Percentiles rank a stretch among this genome's conserved stretches.
These are phyloP conservation scores for Canariomyces notabilis DNA, from an alignment of 2,329 filamentous ascomycete species.

Conservation along the genomic window DNA sequence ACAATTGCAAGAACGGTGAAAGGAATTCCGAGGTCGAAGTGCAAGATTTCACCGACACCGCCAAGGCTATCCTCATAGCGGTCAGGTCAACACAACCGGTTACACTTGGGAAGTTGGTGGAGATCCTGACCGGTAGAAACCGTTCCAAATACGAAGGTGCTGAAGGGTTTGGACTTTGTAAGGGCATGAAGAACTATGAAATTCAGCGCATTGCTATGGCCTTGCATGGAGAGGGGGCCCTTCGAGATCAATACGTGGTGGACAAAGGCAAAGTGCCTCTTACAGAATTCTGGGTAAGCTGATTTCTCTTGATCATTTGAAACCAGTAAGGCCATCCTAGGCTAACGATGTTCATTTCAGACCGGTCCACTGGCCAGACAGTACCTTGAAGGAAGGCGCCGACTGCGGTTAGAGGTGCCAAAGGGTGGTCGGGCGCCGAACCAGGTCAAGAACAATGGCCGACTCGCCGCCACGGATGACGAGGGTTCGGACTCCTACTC, in stretches of 20 bases:
- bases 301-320: conserved; percentile 16
- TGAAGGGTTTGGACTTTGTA: conserved; percentile 63
- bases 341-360: conserved; percentile 18
- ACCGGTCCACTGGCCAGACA: conserved; percentile 37
- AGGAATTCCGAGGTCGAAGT: conserved; percentile 53
- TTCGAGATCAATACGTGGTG: conserved; percentile 65
- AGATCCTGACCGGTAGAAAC: conserved; percentile 70
- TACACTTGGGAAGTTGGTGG: conserved; percentile 75
- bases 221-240: conserved; percentile 66
- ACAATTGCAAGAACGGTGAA: conserved; percentile 76
- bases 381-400: conserved; percentile 42
- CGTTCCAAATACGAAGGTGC: conserved; percentile 52
- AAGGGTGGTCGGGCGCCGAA: conserved; percentile 22
- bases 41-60: conserved; percentile 72
- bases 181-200: conserved; percentile 65
- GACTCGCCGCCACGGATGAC: neutral
- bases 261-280: conserved; percentile 58
- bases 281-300: conserved; percentile 65
- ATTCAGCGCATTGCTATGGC: conserved; percentile 79
- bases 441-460: conserved; percentile 21
- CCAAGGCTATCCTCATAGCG: conserved; percentile 65
- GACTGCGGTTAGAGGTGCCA: conserved; percentile 36
- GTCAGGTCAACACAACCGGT: conserved; percentile 54
- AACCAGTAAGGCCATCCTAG: neutral
- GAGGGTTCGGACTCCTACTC: neutral